Conservation (phyloP, 306 rosid genomes). For the Dryas alaskensis region DNA sequence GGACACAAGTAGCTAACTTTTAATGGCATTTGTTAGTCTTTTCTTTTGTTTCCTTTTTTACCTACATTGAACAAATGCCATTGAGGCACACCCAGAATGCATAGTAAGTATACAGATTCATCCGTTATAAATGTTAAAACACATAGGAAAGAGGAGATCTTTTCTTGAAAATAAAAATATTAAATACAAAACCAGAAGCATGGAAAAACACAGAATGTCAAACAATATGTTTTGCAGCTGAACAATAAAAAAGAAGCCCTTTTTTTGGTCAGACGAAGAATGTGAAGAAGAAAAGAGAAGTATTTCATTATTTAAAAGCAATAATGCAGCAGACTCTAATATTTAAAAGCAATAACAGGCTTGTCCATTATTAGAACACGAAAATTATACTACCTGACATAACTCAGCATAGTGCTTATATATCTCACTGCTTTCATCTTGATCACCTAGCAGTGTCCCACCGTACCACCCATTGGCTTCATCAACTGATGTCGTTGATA, state of each 20-base stretch:
- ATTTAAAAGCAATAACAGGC: not conserved
- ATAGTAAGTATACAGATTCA: not conserved
- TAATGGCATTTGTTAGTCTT: not conserved
- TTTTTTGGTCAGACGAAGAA: not conserved
- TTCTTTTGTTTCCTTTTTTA: not conserved
- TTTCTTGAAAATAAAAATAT: not conserved
- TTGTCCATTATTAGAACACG: not conserved
- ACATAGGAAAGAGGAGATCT: not conserved
- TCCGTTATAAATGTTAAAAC: not conserved
- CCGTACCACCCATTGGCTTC: constrained; percentile 90
- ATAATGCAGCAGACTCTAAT: not conserved
- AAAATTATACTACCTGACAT: constrained; percentile 66
- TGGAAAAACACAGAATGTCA: not conserved
- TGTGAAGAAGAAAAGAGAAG: not conserved
- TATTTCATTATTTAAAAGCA: not conserved
- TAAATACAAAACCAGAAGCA: not conserved
- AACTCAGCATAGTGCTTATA: constrained; percentile 80
- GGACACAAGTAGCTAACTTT: not conserved
- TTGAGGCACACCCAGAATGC: not conserved
- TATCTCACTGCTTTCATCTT: constrained; percentile 81
- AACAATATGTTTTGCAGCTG: not conserved
- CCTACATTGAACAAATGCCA: not conserved
- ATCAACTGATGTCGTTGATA: constrained; percentile 59
- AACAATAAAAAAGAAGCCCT: not conserved
- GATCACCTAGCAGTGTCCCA: constrained; percentile 79